phyloP scores from a whole-genome alignment of 2,329 filamentous ascomycete species.

The Aspergillus sp. region DNA sequence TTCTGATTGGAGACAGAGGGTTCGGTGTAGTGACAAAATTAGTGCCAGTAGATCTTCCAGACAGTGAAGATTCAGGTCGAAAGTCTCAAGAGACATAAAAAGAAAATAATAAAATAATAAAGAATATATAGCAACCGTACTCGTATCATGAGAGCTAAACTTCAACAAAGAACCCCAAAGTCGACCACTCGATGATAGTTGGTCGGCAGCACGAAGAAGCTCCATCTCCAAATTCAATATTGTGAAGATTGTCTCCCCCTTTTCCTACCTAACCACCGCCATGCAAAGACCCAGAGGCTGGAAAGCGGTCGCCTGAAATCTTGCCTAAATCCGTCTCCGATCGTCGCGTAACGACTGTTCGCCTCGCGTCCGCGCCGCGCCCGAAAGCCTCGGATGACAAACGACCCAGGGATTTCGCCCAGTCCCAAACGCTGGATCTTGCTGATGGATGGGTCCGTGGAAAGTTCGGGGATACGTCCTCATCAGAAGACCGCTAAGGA shows the following conservation, averaged over 20 bases:
- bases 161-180: background rate
- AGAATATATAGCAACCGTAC: background rate
- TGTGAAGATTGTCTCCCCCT: background rate
- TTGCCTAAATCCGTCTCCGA: constrained; percentile 4
- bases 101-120: constrained; percentile 3
- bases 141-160: background rate
- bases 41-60: background rate
- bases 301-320: constrained; percentile 1
- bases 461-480: constrained; percentile 1
- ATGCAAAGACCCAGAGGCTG: background rate
- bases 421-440: constrained; percentile 7
- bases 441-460: constrained; percentile 2
- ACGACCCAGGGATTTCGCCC: constrained; percentile 11
- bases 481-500: constrained; percentile 1
- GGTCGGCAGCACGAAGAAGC: background rate
- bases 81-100: background rate
- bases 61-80: background rate
- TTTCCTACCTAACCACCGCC: background rate
- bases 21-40: no score
- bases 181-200: background rate
- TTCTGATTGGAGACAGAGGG: no score
- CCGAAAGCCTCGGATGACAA: constrained; percentile 12
- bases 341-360: constrained; percentile 10
- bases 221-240: background rate
- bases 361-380: constrained; percentile 9